phyloP scores from a whole-genome alignment of 176 grass and related monocot genomes.

The Triticum dicoccoides region DNA sequence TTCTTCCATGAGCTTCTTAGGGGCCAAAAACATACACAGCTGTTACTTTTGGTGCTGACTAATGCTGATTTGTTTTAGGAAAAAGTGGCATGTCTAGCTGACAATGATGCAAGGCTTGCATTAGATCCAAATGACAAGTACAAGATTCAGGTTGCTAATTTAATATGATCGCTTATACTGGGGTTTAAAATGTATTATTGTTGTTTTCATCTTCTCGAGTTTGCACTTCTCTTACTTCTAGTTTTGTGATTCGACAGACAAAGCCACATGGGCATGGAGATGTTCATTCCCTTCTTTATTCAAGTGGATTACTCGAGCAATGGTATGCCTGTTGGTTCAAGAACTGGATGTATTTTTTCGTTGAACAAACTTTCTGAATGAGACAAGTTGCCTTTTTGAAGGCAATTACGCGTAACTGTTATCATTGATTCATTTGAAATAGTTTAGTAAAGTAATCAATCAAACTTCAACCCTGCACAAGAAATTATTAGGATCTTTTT shows the following conservation, averaged over 20 bases:
- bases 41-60: not conserved
- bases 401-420: not conserved
- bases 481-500: conserved; percentile 2
- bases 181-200: not conserved
- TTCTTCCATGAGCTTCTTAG: conserved; percentile 5
- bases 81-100: conserved; percentile 90
- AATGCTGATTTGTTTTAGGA: conserved; percentile 47
- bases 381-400: not conserved
- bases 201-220: not conserved
- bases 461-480: not conserved
- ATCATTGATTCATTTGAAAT: not conserved
- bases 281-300: conserved; percentile 95
- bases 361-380: not conserved
- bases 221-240: conserved; percentile 7
- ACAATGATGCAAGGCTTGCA: conserved; percentile 90
- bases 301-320: conserved; percentile 77
- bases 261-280: conserved; percentile 98
- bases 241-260: conserved; percentile 58
- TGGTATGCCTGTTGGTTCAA: conserved; percentile 52
- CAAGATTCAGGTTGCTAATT: conserved; percentile 82
- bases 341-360: not conserved
- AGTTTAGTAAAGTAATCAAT: conserved; percentile 22
- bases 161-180: not conserved
- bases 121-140: conserved; percentile 92
- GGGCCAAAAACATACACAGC: not conserved